Conservation (phyloP, 306 rosid genomes). For the Casuarina glauca region DNA sequence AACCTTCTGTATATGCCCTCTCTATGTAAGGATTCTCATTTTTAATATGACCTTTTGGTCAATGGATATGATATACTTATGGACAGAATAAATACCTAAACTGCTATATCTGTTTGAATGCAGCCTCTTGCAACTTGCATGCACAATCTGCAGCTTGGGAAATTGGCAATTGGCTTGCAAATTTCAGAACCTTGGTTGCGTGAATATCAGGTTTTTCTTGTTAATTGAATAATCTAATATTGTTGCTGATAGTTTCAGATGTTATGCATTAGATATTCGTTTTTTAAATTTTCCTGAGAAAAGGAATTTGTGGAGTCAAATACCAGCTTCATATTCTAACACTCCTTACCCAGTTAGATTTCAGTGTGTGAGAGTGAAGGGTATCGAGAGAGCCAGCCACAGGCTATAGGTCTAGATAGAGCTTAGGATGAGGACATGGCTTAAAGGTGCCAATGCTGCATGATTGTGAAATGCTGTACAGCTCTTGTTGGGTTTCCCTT, state of each 20-base stretch:
- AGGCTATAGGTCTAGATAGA: neutral
- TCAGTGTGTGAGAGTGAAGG: neutral
- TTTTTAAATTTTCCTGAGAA: neutral
- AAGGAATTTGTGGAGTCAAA: neutral
- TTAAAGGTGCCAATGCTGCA: neutral
- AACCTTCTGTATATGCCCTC: neutral
- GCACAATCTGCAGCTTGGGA: conserved; percentile 79
- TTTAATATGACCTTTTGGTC: neutral
- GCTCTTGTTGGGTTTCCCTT: neutral
- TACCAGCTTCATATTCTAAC: neutral
- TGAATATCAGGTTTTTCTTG: conserved; percentile 82
- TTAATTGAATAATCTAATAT: neutral
- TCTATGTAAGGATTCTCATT: neutral
- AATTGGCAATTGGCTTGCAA: conserved; percentile 92
- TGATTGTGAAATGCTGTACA: neutral
- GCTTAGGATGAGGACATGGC: neutral
- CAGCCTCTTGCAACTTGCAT: conserved; percentile 96
- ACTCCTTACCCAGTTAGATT: neutral
- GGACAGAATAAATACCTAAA: neutral
- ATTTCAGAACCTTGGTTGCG: conserved; percentile 99
- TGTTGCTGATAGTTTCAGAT: neutral
- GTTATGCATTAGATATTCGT: neutral
- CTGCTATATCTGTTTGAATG: conserved; percentile 8
- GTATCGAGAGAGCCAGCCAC: neutral
- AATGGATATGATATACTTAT: neutral